Percentiles rank a stretch among this genome's conserved stretches.
These are phyloP conservation scores for Exophiala aquamarina DNA, from an alignment of 2,329 filamentous ascomycete species.

Conservation along the genomic window DNA sequence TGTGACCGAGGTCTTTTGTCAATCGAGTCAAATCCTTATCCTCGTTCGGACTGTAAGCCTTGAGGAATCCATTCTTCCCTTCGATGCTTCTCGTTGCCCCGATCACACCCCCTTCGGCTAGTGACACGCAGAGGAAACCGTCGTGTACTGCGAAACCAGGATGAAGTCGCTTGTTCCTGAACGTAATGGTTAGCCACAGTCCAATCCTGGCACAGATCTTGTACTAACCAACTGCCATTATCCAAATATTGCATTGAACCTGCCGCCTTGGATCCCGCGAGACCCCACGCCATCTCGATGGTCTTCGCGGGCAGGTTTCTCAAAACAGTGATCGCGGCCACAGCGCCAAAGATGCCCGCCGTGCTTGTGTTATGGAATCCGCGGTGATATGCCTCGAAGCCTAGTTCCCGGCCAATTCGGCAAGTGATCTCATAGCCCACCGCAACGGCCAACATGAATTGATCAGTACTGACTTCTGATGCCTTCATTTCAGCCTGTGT, in stretches of 20 bases:
- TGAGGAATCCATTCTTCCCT: constrained; percentile 13
- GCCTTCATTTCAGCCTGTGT: no score
- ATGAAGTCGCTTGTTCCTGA: constrained; percentile 36
- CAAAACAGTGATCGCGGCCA: constrained; percentile 32
- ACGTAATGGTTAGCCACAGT: no score
- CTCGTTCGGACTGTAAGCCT: constrained; percentile 9
- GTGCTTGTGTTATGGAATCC: constrained; percentile 37
- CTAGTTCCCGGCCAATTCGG: no score
- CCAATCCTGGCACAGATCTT: no score
- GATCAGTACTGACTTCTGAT: no score
- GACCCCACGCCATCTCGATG: constrained; percentile 34
- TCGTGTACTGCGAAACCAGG: constrained; percentile 38
- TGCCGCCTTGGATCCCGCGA: constrained; percentile 36
- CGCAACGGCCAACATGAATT: no score
- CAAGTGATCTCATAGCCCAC: no score
- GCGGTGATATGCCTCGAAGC: no score
- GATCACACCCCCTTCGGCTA: constrained; percentile 34
- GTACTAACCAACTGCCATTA: constrained; percentile 31
- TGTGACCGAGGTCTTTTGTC: constrained; percentile 6
- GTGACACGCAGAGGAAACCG: constrained; percentile 34
- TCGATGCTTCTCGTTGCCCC: constrained; percentile 15
- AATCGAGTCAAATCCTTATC: neutral
- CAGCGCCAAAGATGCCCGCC: constrained; percentile 36
- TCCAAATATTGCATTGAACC: constrained; percentile 40
- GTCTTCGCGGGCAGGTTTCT: constrained; percentile 25